A percentile compares a stretch with the other conserved stretches of the same genome.
These are phyloP conservation scores for Pseudocercospora ulei DNA, from an alignment of 2,329 filamentous ascomycete genomes.

Conservation along the genomic window DNA sequence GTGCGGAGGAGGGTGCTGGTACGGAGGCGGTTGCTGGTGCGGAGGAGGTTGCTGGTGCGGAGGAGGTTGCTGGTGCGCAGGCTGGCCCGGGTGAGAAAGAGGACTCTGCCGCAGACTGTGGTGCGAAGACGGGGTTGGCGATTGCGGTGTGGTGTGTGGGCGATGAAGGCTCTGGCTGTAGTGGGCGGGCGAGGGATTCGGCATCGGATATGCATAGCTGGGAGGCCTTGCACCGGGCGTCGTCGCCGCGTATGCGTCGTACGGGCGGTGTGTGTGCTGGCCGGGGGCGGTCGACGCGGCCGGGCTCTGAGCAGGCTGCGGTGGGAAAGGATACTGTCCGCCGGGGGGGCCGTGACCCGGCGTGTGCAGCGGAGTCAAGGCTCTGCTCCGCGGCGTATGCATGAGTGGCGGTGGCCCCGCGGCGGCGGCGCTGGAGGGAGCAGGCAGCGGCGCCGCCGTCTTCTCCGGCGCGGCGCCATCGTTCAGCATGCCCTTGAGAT, in stretches of 20 bases:
- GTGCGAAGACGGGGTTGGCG: constrained; percentile 32
- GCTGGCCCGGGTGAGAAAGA: constrained; percentile 21
- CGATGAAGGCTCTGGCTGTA: constrained; percentile 13
- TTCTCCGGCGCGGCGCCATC: constrained; percentile 27
- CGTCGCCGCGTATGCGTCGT: constrained; percentile 24
- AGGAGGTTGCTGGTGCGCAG: constrained; percentile 38
- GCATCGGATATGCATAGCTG: constrained; percentile 22
- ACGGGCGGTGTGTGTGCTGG: constrained; percentile 20
- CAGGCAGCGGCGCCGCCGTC: constrained; percentile 18
- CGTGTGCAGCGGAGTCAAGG: constrained; percentile 30
- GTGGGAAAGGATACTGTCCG: constrained; percentile 25
- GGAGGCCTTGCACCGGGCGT: constrained; percentile 25
- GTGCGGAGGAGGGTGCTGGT: constrained; percentile 37
- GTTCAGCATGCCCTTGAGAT: constrained; percentile 32
- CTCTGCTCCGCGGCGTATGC: constrained; percentile 21
- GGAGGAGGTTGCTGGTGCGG: constrained; percentile 21
- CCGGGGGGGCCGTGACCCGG: constrained; percentile 19
- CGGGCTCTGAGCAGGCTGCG: constrained; percentile 28
- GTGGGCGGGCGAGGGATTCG: constrained; percentile 27
- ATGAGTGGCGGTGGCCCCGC: constrained; percentile 18
- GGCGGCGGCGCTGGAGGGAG: constrained; percentile 20
- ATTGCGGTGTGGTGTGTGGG: constrained; percentile 25
- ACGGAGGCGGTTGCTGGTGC: constrained; percentile 29
- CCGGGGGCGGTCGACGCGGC: constrained; percentile 24
- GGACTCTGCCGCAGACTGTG: constrained; percentile 32